A percentile compares a stretch with the other conserved stretches of the same genome.
Conservation (phyloP, 140 eudicot genomes). For the Ambrosia hybrid region DNA sequence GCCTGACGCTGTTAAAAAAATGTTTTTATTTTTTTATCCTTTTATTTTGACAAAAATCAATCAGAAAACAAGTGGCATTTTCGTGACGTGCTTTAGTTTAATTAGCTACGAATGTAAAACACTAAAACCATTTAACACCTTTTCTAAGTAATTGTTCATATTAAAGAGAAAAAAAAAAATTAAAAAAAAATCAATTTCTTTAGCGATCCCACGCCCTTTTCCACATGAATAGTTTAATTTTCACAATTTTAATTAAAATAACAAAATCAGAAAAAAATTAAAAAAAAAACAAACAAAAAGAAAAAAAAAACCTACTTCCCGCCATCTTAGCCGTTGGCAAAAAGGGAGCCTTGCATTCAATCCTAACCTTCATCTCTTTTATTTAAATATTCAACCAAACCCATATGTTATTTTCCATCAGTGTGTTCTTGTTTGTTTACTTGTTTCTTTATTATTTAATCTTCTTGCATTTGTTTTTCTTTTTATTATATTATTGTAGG, state of each 20-base stretch:
- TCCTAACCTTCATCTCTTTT: conserved; percentile 78
- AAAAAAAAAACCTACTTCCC: conserved; percentile 35
- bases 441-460: conserved; percentile 26
- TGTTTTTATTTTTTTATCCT: too few relatives aligned
- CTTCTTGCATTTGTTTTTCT: conserved; percentile 16
- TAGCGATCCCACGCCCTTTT: conserved; percentile 60
- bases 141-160: not conserved
- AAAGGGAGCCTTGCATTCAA: conserved; percentile 77
- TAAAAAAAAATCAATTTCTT: not conserved
- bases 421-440: conserved; percentile 45
- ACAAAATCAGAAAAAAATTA: not conserved
- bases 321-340: conserved; percentile 69
- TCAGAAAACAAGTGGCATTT: too few relatives aligned
- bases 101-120: too few relatives aligned
- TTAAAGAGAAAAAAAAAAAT: not conserved
- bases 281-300: not conserved
- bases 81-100: too few relatives aligned
- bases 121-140: too few relatives aligned
- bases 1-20: too few relatives aligned
- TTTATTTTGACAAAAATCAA: too few relatives aligned
- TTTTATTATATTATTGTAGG: conserved; percentile 37
- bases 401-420: conserved; percentile 43
- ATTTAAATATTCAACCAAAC: conserved; percentile 52
- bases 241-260: not conserved
- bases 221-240: conserved; percentile 29